phyloP scores from a whole-genome alignment of 1,139 yeast species.

The Sugiyamaella pinicola region DNA sequence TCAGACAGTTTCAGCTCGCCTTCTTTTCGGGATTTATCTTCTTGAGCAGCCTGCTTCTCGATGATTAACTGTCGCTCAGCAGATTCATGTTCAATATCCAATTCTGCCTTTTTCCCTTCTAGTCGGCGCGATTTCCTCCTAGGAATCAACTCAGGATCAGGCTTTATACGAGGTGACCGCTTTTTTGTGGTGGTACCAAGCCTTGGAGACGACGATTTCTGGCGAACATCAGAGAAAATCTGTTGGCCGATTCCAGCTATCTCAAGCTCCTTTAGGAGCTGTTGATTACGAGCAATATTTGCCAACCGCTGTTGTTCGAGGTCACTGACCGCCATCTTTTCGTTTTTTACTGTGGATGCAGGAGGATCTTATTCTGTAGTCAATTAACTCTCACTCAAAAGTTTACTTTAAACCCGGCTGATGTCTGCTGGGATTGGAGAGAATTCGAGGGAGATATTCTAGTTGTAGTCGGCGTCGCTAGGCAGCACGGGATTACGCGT shows the following conservation, averaged over 20 bases:
- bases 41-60: slow-evolving; percentile 36
- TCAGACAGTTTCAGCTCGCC: slow-evolving; percentile 42
- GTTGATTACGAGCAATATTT: slow-evolving; percentile 35
- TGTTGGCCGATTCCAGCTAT: slow-evolving; percentile 35
- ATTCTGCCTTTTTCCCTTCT: slow-evolving; percentile 40
- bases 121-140: slow-evolving; percentile 42
- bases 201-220: slow-evolving; percentile 15
- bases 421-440: too few relatives aligned
- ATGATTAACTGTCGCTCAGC: slow-evolving; percentile 39
- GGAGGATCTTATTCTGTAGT: too few relatives aligned
- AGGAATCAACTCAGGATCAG: slow-evolving; percentile 30
- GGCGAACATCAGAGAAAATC: slow-evolving; percentile 31
- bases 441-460: too few relatives aligned
- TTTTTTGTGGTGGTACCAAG: slow-evolving; percentile 17
- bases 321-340: slow-evolving; percentile 23
- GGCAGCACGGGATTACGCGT: not conserved
- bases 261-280: slow-evolving; percentile 37
- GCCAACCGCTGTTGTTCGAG: slow-evolving; percentile 37
- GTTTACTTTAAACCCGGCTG: too few relatives aligned
- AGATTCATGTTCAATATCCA: slow-evolving; percentile 27
- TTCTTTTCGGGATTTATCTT: slow-evolving; percentile 35
- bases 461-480: not conserved
- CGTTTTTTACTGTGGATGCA: too few relatives aligned
- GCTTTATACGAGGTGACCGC: slow-evolving; percentile 19
- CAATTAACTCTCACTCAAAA: too few relatives aligned